phyloP scores from a whole-genome alignment of 2,329 filamentous ascomycete species.

The Paecilomyces sp. region DNA sequence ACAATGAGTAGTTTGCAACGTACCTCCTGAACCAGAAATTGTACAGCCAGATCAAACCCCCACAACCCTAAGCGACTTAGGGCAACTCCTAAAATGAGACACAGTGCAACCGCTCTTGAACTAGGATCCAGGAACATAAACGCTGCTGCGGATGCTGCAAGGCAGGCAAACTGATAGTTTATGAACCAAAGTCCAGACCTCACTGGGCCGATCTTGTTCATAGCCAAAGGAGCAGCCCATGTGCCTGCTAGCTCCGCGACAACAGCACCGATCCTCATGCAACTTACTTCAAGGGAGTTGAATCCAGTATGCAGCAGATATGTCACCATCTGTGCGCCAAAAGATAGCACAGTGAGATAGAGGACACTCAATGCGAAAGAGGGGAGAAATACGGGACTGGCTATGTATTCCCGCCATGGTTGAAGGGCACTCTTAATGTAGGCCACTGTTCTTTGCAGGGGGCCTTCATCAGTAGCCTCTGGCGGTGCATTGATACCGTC shows the following conservation, averaged over 20 bases:
- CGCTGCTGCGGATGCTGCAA: conserved; percentile 38
- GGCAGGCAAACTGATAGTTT: conserved; percentile 58
- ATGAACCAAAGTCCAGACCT: conserved; percentile 65
- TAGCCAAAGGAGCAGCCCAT: conserved; percentile 44
- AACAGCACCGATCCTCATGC: conserved; percentile 41
- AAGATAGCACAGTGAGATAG: conserved; percentile 50
- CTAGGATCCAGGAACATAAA: conserved; percentile 31
- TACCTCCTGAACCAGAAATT: conserved; percentile 57
- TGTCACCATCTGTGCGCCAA: conserved; percentile 49
- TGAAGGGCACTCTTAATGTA: conserved; percentile 5
- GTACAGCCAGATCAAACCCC: conserved; percentile 55
- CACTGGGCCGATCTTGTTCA: conserved; percentile 49
- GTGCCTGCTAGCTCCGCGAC: conserved; percentile 49
- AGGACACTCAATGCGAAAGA: conserved; percentile 46
- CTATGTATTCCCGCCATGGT: conserved; percentile 21
- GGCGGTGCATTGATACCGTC: not conserved
- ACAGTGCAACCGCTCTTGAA: conserved; percentile 35
- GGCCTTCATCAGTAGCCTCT: not conserved
- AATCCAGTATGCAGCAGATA: conserved; percentile 47
- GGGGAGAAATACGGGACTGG: conserved; percentile 30
- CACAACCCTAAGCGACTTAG: conserved; percentile 55
- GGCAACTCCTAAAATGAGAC: conserved; percentile 45
- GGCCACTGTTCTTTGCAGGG: conserved; percentile 2
- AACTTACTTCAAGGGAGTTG: conserved; percentile 40
- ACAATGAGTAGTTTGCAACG: conserved; percentile 2